phyloP scores from a whole-genome alignment of 257 asterid species.

The Solanum sejunctum region DNA sequence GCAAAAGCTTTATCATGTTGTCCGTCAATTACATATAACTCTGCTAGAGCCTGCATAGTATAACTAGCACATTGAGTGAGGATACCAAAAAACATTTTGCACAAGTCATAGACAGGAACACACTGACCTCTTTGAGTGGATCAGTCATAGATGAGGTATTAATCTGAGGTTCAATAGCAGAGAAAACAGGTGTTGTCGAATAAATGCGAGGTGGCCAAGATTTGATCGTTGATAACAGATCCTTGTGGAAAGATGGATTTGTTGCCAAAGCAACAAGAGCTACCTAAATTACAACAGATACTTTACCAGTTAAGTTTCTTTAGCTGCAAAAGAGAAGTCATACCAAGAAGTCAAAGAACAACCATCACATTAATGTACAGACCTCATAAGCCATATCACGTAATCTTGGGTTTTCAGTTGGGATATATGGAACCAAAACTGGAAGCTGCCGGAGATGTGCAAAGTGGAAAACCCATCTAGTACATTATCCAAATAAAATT shows the following conservation, averaged over 20 bases:
- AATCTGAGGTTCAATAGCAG: conserved; percentile 93
- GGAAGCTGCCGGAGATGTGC: conserved; percentile 99
- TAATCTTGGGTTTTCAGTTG: conserved; percentile 89
- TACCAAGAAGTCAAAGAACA: conserved; percentile 7
- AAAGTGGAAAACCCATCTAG: conserved; percentile 96
- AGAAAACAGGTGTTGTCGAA: conserved; percentile 68
- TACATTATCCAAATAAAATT: conserved; percentile 12
- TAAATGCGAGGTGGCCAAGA: conserved; percentile 80
- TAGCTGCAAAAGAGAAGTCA: neutral
- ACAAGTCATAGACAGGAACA: neutral
- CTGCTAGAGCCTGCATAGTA: conserved; percentile 76
- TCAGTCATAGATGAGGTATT: conserved; percentile 76
- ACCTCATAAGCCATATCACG: conserved; percentile 99
- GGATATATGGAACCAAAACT: conserved; percentile 87
- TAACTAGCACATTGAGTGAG: conserved; percentile 13
- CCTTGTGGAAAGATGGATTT: conserved; percentile 79
- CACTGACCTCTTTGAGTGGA: conserved; percentile 70
- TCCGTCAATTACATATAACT: conserved; percentile 72
- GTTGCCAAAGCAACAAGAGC: conserved; percentile 97
- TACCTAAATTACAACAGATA: conserved; percentile 39
- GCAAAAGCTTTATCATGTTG: conserved; percentile 87
- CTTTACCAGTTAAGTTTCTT: conserved; percentile 2
- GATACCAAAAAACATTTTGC: neutral
- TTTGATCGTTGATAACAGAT: conserved; percentile 77
- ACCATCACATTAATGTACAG: conserved; percentile 7